Conservation (phyloP, 1,284 basidiomycete genomes). For the Apiotrichum gracile region DNA sequence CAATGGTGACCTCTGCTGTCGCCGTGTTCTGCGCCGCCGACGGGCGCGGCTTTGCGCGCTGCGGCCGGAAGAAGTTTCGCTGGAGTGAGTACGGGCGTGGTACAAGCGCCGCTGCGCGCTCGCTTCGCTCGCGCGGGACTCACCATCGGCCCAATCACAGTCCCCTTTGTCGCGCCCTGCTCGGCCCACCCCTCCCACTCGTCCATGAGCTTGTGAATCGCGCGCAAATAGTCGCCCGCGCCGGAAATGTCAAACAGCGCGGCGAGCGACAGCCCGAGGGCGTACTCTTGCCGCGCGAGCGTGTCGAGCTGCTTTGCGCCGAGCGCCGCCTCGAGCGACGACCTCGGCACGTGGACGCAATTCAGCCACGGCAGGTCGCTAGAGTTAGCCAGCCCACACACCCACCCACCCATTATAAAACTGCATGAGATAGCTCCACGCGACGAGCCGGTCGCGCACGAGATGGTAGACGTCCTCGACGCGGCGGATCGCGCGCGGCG, state of each 20-base stretch:
- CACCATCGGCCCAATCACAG: slow-evolving; percentile 25
- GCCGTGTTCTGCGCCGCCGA: slow-evolving; percentile 11
- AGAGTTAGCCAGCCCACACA: neutral
- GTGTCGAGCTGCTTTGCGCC: slow-evolving; percentile 36
- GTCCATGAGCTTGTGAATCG: slow-evolving; percentile 42
- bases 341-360: slow-evolving; percentile 37
- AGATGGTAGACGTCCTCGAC: slow-evolving; percentile 39
- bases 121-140: neutral
- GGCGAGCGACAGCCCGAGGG: slow-evolving; percentile 49
- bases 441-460: slow-evolving; percentile 34
- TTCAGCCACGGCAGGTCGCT: slow-evolving; percentile 46
- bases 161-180: slow-evolving; percentile 32
- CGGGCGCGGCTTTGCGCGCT: slow-evolving; percentile 11
- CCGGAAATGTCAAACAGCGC: slow-evolving; percentile 46
- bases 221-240: slow-evolving; percentile 46
- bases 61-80: slow-evolving; percentile 20
- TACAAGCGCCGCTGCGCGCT: neutral
- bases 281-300: slow-evolving; percentile 44
- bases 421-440: slow-evolving; percentile 44
- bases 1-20: slow-evolving; percentile 17
- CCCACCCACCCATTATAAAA: slow-evolving; percentile 42
- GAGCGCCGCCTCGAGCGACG: slow-evolving; percentile 31
- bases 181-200: slow-evolving; percentile 49
- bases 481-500: slow-evolving; percentile 15
- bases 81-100: neutral